Evolutionary conservation across 306 rosid genomes (phyloP).

Genomic region (Medicago truncatula): MtrunA17r5.0-ANR NC_053042.1:10647001-10647500

Average conservation of each 20-base stretch:
- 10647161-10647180: constrained; percentile 51
- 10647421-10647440: constrained; percentile 15
- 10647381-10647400: constrained; percentile 21
- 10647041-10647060: constrained; percentile 87
- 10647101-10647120: constrained; percentile 40
- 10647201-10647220: constrained; percentile 46
- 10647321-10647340: constrained; percentile 33
- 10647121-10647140: constrained; percentile 44
- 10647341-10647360: constrained; percentile 9
- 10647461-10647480: constrained; percentile 13
- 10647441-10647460: constrained; percentile 32
- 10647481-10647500: constrained; percentile 30
- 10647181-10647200: constrained; percentile 49
- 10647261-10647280: constrained; percentile 54
- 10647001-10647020: constrained; percentile 74
- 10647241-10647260: constrained; percentile 45
- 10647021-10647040: constrained; percentile 88
- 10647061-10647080: constrained; percentile 67
- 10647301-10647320: constrained; percentile 31
- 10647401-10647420: constrained; percentile 25
- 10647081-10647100: constrained; percentile 35
- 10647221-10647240: constrained; percentile 41
- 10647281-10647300: constrained; percentile 37
- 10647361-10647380: constrained; percentile 30
- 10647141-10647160: constrained; percentile 57